Percentiles rank a stretch among this genome's conserved stretches.
Evolutionary conservation across 169 alveolate genomes (phyloP).

Genomic region (Blepharisma undulans): DNA sequence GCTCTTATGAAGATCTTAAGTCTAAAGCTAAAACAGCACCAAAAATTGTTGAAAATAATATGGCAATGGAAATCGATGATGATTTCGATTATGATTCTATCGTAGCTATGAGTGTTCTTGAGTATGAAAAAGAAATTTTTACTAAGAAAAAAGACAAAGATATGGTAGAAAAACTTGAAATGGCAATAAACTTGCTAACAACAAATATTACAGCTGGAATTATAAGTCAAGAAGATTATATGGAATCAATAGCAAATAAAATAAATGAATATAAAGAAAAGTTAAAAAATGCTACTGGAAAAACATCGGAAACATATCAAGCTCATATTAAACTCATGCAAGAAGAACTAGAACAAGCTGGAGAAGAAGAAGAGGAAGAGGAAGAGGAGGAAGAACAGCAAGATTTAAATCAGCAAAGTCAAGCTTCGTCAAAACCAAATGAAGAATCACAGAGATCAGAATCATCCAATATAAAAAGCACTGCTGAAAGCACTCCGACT

Average conservation of each 20-base stretch:
- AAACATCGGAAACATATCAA: background rate
- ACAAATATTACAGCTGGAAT: conserved; percentile 9
- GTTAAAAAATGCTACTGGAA: background rate
- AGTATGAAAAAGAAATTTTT: conserved; percentile 13
- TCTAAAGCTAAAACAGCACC: background rate
- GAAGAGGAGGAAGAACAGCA: conserved; percentile 28
- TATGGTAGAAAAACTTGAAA: conserved; percentile 1
- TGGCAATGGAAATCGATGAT: background rate
- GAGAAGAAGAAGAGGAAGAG: conserved; percentile 27
- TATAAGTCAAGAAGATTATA: background rate
- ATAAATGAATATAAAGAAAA: background rate
- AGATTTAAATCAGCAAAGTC: background rate
- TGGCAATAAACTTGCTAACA: conserved; percentile 3
- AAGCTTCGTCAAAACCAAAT: background rate
- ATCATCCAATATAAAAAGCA: background rate
- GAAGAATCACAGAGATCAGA: background rate
- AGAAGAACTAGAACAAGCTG: conserved; percentile 29
- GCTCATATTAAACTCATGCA: conserved; percentile 16
- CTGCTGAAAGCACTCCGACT: background rate
- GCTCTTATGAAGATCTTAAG: background rate
- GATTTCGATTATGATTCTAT: conserved; percentile 17
- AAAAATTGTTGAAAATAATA: background rate
- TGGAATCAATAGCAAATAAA: background rate
- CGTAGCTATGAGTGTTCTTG: conserved; percentile 13
- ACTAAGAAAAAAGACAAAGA: background rate